These are phyloP conservation scores for Aspergillus spinulosporus DNA, from an alignment of 2,329 filamentous ascomycete genomes.

Conservation along the genomic window DNA sequence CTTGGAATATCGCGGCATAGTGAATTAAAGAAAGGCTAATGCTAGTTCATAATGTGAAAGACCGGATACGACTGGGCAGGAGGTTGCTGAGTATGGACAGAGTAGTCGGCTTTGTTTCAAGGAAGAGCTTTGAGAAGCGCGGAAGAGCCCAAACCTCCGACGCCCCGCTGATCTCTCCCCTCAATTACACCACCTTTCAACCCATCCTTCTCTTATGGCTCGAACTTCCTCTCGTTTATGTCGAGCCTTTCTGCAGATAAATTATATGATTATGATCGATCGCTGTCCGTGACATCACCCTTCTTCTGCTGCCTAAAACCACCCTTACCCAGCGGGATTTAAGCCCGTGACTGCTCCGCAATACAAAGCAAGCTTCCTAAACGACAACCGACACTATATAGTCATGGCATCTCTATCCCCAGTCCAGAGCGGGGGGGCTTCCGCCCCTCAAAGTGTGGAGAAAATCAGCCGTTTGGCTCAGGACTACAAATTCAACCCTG, in stretches of 20 bases:
- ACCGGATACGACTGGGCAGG: neutral
- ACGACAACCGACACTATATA: neutral
- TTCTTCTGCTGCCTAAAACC: slow-evolving; percentile 11
- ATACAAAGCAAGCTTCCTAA: neutral
- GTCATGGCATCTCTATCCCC: slow-evolving; percentile 29
- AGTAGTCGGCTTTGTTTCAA: neutral
- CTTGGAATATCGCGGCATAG: neutral
- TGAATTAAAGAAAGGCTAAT: neutral
- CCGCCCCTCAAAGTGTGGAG: slow-evolving; percentile 67
- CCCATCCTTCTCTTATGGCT: neutral
- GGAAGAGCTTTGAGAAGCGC: neutral
- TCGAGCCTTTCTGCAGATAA: slow-evolving; percentile 7
- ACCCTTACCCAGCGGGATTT: neutral
- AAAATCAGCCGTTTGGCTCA: slow-evolving; percentile 75
- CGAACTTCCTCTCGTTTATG: neutral
- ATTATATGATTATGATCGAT: slow-evolving; percentile 6
- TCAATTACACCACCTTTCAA: neutral
- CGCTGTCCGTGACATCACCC: slow-evolving; percentile 3
- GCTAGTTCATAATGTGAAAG: neutral
- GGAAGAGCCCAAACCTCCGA: neutral
- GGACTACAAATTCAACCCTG: slow-evolving; percentile 76
- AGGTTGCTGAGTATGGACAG: neutral
- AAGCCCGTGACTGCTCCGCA: neutral
- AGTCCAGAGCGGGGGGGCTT: slow-evolving; percentile 29
- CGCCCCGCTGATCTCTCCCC: neutral